phyloP scores from a whole-genome alignment of 768 basidiomycete genomes.

The Podaxis sp. region DNA sequence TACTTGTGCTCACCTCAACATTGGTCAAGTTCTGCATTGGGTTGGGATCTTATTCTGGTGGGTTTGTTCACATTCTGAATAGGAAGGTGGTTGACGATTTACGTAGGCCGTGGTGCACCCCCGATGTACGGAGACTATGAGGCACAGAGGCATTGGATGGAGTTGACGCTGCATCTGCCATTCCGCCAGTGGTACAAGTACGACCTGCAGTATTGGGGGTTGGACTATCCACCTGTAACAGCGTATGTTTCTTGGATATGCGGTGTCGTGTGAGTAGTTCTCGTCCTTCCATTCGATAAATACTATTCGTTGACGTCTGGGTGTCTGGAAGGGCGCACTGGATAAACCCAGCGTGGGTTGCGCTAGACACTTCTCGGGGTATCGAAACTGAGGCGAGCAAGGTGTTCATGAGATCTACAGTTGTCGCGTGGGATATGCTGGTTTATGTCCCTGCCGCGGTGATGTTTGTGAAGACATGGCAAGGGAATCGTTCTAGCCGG shows the following conservation, averaged over 20 bases:
- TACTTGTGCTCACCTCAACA: slow-evolving; percentile 45
- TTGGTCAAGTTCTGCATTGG: slow-evolving; percentile 68
- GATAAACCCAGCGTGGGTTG: slow-evolving; percentile 64
- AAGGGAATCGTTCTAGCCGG: slow-evolving; percentile 63
- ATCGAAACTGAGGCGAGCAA: slow-evolving; percentile 64
- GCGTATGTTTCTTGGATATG: slow-evolving; percentile 87
- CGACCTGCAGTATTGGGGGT: slow-evolving; percentile 87
- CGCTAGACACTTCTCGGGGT: slow-evolving; percentile 63
- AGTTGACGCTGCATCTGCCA: slow-evolving; percentile 77
- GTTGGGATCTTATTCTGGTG: slow-evolving; percentile 81
- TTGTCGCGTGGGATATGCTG: slow-evolving; percentile 61
- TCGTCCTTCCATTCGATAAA: background rate
- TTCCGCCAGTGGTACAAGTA: slow-evolving; percentile 80
- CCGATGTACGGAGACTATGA: slow-evolving; percentile 93
- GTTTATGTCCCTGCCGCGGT: slow-evolving; percentile 74
- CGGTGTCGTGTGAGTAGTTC: slow-evolving; percentile 58
- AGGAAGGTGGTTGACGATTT: background rate
- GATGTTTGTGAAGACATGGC: slow-evolving; percentile 63
- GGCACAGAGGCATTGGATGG: slow-evolving; percentile 96
- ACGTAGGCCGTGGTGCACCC: slow-evolving; percentile 59
- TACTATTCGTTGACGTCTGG: background rate
- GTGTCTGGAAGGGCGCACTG: slow-evolving; percentile 25
- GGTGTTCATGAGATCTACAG: slow-evolving; percentile 77
- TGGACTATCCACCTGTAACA: slow-evolving; percentile 93
- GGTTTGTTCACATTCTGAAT: slow-evolving; percentile 17